Percentiles rank a stretch among this genome's conserved stretches.
These are phyloP conservation scores for Nicotiana tabacum DNA, from an alignment of 257 asterid genomes.

Conservation along the genomic window DNA sequence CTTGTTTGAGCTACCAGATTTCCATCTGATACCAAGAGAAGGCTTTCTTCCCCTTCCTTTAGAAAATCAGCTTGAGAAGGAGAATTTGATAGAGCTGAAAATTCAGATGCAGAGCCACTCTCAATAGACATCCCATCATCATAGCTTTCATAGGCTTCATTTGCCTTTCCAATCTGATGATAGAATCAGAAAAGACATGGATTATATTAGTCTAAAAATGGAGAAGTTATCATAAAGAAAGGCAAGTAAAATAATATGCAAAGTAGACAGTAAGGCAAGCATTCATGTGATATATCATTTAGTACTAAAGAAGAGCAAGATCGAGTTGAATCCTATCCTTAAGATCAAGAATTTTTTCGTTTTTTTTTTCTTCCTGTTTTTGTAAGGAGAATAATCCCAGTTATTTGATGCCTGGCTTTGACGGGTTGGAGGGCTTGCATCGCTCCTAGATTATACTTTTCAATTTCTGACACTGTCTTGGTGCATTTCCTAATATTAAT, in stretches of 20 bases:
- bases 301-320: not conserved
- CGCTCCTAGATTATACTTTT: not conserved
- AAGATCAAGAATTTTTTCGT: not conserved
- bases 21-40: constrained; percentile 21
- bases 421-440: not conserved
- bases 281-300: not conserved
- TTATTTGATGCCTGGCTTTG: not conserved
- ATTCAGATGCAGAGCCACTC: constrained; percentile 17
- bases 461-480: not conserved
- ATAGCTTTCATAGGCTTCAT: constrained; percentile 48
- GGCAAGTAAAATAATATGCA: not conserved
- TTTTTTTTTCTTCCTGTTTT: not conserved
- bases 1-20: constrained; percentile 29
- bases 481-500: not conserved
- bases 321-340: not conserved
- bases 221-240: not conserved
- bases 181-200: not conserved
- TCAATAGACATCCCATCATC: constrained; percentile 24
- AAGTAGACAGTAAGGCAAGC: not conserved
- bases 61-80: constrained; percentile 25
- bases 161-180: constrained; percentile 59
- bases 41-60: constrained; percentile 20
- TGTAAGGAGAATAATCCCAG: not conserved
- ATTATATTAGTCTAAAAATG: not conserved
- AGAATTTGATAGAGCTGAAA: constrained; percentile 25